Evolutionary conservation across 106 monocot genomes (phyloP), one percentile per base, ranked within the genome.

Genomic region (Phalaenopsis equestris): DNA sequence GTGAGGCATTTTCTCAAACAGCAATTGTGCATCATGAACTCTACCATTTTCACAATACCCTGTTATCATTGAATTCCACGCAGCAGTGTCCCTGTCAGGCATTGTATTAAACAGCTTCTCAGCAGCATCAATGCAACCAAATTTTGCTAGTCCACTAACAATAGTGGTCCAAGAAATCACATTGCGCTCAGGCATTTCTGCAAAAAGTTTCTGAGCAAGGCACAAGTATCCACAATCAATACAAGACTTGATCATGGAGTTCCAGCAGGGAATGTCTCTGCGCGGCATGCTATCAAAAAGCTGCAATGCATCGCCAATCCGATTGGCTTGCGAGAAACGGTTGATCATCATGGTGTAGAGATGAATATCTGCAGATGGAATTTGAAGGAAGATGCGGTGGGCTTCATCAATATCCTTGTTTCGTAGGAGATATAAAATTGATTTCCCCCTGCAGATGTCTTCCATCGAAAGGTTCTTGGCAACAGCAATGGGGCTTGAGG

Each of bases 11-110:
- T 56, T 81, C 64, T 84, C 87, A 80, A 94, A 89, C 80, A 91
- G 65, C n/a, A 12, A 16, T 2, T 65, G 55, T 30, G 87, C 91
- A 43, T 96, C 88, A 0, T 5, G 12, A 64, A 90, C 70, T 78
- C 84, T 84, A 6, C 88, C 84, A 73, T 88, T 88, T 49, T 23
- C 64, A 37, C 82, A 91, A 16, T 89, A 96, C 37, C 85, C 96
- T 41, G 85, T 91, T 36, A 96, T 86, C 96, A 96, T 96, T 6
- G 93, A 88, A 57, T 96, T 96, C 91, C 89, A 96, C 36, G 96
- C 85, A 7, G 91, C 93, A 19, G 77, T 85, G 48, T 96, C 96
- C 79, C 81, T 85, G 0, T 17, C 1, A n/a, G 93, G 96, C 93
- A 91, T 93, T 61, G 67, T 73, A 4, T 14, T 30, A 78, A 96